Base-by-base conservation (phyloP, 2,329 filamentous ascomycete species). In the Bisporella sp. region DNA sequence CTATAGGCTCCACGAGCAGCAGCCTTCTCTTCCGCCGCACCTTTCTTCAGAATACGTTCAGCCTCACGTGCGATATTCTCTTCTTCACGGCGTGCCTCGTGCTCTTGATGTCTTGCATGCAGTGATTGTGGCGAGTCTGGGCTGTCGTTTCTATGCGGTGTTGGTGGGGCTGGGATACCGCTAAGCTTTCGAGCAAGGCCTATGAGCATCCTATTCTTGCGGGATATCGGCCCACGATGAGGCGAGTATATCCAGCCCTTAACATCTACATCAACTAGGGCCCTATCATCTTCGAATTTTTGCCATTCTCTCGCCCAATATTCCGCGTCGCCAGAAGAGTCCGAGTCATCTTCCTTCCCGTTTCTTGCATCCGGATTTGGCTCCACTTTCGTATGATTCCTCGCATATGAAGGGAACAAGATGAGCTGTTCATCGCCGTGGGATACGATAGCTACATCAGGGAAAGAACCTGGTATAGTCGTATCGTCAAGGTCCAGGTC, bases 221-320 rank as follows among this genome's bases (percentile, higher is more conserved):
- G 79, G 30, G 81, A 92, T 78, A 96, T 83, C 4, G 89, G 90
- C 0, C 89, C 90, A 57, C 77, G 78, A 62, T 92, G 88, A 13
- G 92, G 92, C 39, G 83, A 82, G 67, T 96, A 99, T 47, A 97
- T 80, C 93, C 95, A 99, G 11, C 93, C 93, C 59, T 92, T 79
- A 29, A 99, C 89, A 66, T 99, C 92, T 5, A 97, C 89, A 64
- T 97, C 92, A 1, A 96, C 87, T 4, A 96, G 74, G 0, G 91
- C 89, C 65, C 86, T 87, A 61, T 90, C 84, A 53, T 92, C 84
- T 65, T 95, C 87, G 48, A 85, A 79, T 54, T 79, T 79, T 51
- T 91, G 82, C 87, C 88, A 95, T 62, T 92, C 82, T 49, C 81
- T 73, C 41, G 78, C 79, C 84, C 87, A 92, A 65, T 86, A 91